phyloP scores from a whole-genome alignment of 345 rosid species.

The Lagerstroemia speciosa region DNA sequence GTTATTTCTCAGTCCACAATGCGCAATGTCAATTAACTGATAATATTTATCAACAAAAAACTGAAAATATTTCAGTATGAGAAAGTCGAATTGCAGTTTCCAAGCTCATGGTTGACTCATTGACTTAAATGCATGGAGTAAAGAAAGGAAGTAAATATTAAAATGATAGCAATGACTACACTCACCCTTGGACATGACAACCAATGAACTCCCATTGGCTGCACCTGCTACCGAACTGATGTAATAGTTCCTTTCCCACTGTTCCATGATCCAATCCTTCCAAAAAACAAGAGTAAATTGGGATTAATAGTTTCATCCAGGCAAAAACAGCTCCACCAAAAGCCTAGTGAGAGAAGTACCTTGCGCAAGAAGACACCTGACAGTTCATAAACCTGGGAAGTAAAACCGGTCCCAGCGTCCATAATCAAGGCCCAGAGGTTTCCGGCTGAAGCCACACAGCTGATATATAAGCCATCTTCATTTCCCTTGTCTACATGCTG shows the following conservation, averaged over 20 bases:
- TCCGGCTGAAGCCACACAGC: constrained; percentile 81
- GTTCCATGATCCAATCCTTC: constrained; percentile 99
- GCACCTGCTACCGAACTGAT: constrained; percentile 95
- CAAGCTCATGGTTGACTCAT: neutral
- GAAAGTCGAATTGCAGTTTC: neutral
- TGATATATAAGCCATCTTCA: constrained; percentile 79
- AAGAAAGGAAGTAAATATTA: neutral
- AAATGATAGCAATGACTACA: neutral
- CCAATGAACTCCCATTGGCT: constrained; percentile 80
- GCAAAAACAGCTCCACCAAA: constrained; percentile 8
- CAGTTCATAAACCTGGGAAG: constrained; percentile 81
- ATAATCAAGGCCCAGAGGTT: constrained; percentile 95
- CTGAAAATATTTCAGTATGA: neutral
- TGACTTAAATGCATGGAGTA: neutral
- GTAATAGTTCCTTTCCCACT: constrained; percentile 91
- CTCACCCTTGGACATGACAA: constrained; percentile 93
- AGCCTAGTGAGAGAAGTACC: constrained; percentile 28
- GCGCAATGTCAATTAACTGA: neutral
- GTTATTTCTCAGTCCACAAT: neutral
- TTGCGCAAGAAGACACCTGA: constrained; percentile 77
- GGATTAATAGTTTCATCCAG: constrained; percentile 5
- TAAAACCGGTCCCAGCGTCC: constrained; percentile 98
- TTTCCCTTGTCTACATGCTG: constrained; percentile 91
- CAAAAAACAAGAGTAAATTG: constrained; percentile 10
- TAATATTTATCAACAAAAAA: too few relatives aligned